Percentiles rank a stretch among this genome's conserved stretches.
Conservation (phyloP, 768 basidiomycete genomes). For the Amanita subjunquillea region DNA sequence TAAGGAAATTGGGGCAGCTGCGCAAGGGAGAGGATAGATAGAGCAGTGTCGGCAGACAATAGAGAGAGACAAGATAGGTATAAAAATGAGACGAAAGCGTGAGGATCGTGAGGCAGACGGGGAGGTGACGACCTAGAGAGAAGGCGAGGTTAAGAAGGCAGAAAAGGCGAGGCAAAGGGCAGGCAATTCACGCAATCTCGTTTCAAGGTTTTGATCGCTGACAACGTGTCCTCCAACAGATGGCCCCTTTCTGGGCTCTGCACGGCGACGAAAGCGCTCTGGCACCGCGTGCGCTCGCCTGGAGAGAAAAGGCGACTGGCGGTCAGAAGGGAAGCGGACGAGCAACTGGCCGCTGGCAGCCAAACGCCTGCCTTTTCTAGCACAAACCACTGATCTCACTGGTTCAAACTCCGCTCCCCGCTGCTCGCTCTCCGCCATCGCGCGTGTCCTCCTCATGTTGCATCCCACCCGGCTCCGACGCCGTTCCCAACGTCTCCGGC, state of each 20-base stretch:
- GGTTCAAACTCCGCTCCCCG: no score
- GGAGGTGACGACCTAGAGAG: conserved; percentile 18
- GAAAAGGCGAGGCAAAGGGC: conserved; percentile 49
- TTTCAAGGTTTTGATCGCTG: conserved; percentile 60
- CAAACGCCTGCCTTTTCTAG: no score
- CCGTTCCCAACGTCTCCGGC: no score
- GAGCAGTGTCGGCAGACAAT: conserved; percentile 10
- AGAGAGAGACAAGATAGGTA: conserved; percentile 35
- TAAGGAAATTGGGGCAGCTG: conserved; percentile 8
- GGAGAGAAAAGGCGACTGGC: not conserved
- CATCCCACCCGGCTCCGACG: no score
- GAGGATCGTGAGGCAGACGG: conserved; percentile 45
- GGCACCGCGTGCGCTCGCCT: not conserved
- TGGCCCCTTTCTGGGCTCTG: conserved; percentile 14
- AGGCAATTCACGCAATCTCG: conserved; percentile 37
- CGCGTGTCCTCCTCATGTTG: no score
- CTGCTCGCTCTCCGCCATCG: no score
- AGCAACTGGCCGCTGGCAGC: no score
- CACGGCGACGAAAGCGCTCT: not conserved
- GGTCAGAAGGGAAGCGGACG: not conserved
- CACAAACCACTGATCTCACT: no score
- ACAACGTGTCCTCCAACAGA: conserved; percentile 66
- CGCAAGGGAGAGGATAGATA: conserved; percentile 15
- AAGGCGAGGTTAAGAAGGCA: conserved; percentile 35
- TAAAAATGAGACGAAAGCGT: conserved; percentile 42